A percentile compares a stretch with the other conserved stretches of the same genome.
These are phyloP conservation scores for Salvia rosmarinus DNA, from an alignment of 257 asterid genomes.

Conservation along the genomic window DNA sequence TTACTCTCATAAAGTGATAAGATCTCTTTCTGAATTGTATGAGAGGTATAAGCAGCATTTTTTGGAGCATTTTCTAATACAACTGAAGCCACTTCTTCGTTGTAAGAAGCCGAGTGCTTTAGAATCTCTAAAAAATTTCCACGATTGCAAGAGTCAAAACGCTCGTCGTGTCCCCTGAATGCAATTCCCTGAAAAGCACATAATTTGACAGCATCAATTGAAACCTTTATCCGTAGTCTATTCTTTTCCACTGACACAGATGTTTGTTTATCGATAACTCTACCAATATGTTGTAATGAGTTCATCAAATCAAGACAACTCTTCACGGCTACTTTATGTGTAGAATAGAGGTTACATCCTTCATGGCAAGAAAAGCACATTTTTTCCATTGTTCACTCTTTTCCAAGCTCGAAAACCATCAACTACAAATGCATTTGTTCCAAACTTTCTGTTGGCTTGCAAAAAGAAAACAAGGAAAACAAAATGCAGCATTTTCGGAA, in stretches of 20 bases:
- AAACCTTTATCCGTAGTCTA: neutral
- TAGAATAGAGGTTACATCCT: neutral
- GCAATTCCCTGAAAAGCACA: conserved; percentile 4
- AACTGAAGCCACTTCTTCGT: neutral
- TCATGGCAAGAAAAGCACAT: neutral
- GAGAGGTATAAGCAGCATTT: conserved; percentile 24
- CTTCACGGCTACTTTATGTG: neutral
- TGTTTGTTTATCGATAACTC: neutral
- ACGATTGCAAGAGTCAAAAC: neutral
- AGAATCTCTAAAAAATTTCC: neutral
- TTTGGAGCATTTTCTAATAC: neutral
- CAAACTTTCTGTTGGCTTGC: neutral
- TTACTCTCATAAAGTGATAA: neutral
- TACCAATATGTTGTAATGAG: neutral
- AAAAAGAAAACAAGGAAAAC: conserved; percentile 2
- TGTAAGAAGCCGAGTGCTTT: conserved; percentile 17
- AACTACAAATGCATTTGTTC: neutral
- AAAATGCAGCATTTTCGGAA: neutral
- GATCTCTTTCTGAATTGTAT: neutral
- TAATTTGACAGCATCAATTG: neutral
- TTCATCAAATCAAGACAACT: neutral
- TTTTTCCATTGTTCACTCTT: neutral
- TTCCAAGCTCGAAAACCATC: conserved; percentile 3
- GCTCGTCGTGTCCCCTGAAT: conserved; percentile 3
- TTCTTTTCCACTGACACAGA: neutral